These are phyloP conservation scores for Sisymbrium altissimum DNA, from an alignment of 345 rosid species.

Conservation along the genomic window DNA sequence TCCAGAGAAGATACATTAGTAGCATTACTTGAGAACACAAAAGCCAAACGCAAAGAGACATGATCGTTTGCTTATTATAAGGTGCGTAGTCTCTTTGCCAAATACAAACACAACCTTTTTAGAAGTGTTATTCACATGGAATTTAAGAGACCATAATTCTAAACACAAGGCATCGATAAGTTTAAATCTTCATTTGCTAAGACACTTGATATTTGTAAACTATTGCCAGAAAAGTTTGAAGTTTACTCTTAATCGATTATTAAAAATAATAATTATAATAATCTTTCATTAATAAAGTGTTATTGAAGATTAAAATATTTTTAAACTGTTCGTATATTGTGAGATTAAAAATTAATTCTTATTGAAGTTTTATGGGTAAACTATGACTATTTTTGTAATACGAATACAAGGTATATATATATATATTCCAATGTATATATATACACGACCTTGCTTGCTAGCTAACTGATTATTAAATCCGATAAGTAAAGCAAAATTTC, in stretches of 20 bases:
- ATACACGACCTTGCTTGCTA: too few species aligned
- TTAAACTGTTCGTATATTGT: background rate
- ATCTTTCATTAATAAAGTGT: background rate
- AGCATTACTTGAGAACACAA: constrained; percentile 3
- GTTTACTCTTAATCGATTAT: too few species aligned
- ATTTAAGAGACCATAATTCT: too few species aligned
- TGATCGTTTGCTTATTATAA: background rate
- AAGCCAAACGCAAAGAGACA: background rate
- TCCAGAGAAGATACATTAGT: background rate
- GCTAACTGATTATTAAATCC: too few species aligned
- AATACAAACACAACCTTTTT: background rate
- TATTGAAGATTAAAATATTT: background rate
- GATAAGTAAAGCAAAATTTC: too few species aligned
- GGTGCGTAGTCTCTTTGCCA: background rate
- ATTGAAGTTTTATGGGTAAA: too few species aligned
- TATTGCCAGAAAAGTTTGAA: background rate
- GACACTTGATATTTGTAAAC: background rate
- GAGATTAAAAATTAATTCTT: background rate
- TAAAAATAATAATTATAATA: too few species aligned
- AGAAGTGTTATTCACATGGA: background rate
- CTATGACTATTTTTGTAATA: too few species aligned
- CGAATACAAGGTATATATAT: too few species aligned
- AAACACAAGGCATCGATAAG: background rate
- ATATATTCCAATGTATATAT: too few species aligned
- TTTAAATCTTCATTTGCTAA: background rate